Base-by-base conservation (phyloP, 2,329 filamentous ascomycete species). In the Huntiella decipiens region DNA sequence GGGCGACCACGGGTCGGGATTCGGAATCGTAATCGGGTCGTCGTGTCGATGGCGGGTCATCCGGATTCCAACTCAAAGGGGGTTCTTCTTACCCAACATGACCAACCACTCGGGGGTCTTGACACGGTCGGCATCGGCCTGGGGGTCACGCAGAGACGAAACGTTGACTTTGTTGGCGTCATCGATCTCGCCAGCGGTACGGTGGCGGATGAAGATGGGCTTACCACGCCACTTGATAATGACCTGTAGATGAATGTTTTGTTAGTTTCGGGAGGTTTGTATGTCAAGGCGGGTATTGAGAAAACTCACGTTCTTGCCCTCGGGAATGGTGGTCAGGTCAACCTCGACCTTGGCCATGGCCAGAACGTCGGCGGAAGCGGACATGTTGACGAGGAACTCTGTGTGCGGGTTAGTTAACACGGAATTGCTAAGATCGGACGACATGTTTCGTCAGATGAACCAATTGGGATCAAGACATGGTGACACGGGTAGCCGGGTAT, bases 351-450 rank as follows among this genome's bases (percentile, higher is more conserved):
- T 98, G 66, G 91, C 91, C 79, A 95, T 92, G 62, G 92, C 91
- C 68, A 98, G 69, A 61, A 98, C 86, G 61, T 98, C 91, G 66
- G 91, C 91, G 52, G 91, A 98, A 53, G 91, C 91, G 59, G 88
- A 92, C 92, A 98, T 96, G 78, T 95, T 98, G 71, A 94, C 85
- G 54, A 98, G 75, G 77, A 98, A 98, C 70, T 98, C 91, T 98
- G 66, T 54, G 40, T 44, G 38, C 13, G 28, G 12, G 35, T 47
- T 37, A 55, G 48, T 46, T 50, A 38, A 43, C 22, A 28, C 5
- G 22, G 7, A 28, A 28, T 28, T 28, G 22, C 7, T 28, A 28
- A 28, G 22, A 28, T 10, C 22, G 22, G 22, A 28, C 8, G 22
- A 28, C 6, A 28, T 28, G 22, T 7, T 28, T 28, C 22, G 22